Percentiles rank a stretch among this genome's conserved stretches.
Conservation (phyloP, 805 yeast genomes). For the Cyberlindnera saturnus region DNA sequence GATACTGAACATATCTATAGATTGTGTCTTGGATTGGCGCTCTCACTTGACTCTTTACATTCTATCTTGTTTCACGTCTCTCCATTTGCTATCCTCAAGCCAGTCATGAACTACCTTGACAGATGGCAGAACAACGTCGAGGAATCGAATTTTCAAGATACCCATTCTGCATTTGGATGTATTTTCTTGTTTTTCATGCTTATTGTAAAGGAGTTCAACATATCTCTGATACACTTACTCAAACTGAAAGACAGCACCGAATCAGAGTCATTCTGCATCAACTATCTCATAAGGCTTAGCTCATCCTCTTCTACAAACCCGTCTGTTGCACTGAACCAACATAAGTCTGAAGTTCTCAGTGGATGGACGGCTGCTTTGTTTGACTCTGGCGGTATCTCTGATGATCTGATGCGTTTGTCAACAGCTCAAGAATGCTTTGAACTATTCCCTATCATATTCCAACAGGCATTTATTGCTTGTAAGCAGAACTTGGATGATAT, state of each 20-base stretch:
- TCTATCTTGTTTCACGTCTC: slow-evolving; percentile 37
- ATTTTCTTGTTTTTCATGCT: slow-evolving; percentile 41
- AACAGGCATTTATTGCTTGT: slow-evolving; percentile 62
- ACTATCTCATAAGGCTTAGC: slow-evolving; percentile 25
- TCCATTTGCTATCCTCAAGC: slow-evolving; percentile 36
- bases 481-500: slow-evolving; percentile 48
- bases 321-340: slow-evolving; percentile 15
- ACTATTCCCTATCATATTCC: slow-evolving; percentile 67
- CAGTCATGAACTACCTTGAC: slow-evolving; percentile 50
- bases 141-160: slow-evolving; percentile 57
- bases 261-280: slow-evolving; percentile 26
- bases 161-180: slow-evolving; percentile 63
- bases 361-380: slow-evolving; percentile 81
- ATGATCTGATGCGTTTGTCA: slow-evolving; percentile 65
- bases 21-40: slow-evolving; percentile 44
- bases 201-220: slow-evolving; percentile 33
- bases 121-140: slow-evolving; percentile 32
- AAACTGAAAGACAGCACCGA: slow-evolving; percentile 11
- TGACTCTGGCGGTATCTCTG: slow-evolving; percentile 81
- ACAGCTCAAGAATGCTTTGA: slow-evolving; percentile 61
- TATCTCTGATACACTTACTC: slow-evolving; percentile 25
- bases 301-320: slow-evolving; percentile 21
- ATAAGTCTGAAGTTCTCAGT: slow-evolving; percentile 33
- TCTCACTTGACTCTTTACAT: slow-evolving; percentile 36
- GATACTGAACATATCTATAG: slow-evolving; percentile 42